A percentile compares a stretch with the other conserved stretches of the same genome.
Conservation (phyloP, 2,329 filamentous ascomycete genomes). For the Phoma herbarum region DNA sequence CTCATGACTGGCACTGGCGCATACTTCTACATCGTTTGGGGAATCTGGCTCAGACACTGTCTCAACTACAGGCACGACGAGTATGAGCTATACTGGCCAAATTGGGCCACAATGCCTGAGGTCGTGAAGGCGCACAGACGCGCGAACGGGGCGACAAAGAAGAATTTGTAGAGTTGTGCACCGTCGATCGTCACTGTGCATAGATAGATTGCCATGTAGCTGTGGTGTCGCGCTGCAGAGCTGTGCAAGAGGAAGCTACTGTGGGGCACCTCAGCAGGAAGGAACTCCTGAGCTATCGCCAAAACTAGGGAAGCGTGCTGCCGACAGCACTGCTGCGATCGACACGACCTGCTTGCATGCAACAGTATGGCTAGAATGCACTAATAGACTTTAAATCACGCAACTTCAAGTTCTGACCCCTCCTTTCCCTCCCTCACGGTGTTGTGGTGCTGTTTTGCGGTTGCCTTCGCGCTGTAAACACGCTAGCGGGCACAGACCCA, state of each 20-base stretch:
- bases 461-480: slow-evolving; percentile 34
- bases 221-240: not conserved
- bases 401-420: slow-evolving; percentile 4
- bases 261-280: slow-evolving; percentile 16
- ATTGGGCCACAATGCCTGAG: slow-evolving; percentile 63
- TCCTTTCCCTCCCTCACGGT: slow-evolving; percentile 1
- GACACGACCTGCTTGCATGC: not conserved
- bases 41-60: slow-evolving; percentile 81
- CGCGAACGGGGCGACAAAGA: slow-evolving; percentile 43
- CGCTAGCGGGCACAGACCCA: slow-evolving; percentile 24
- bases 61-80: slow-evolving; percentile 76
- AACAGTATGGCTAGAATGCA: not conserved
- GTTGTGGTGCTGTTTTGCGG: slow-evolving; percentile 19
- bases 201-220: too few species aligned
- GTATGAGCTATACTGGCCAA: slow-evolving; percentile 75
- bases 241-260: slow-evolving; percentile 5
- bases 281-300: slow-evolving; percentile 20
- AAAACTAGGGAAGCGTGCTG: not conserved
- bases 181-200: too few species aligned
- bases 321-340: not conserved
- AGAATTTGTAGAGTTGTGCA: slow-evolving; percentile 25
- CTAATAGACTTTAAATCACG: not conserved
- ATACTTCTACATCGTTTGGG: slow-evolving; percentile 86
- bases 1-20: slow-evolving; percentile 82
- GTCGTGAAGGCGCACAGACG: slow-evolving; percentile 51